phyloP scores from a whole-genome alignment of 495 filamentous ascomycete genomes.

The Daldinia bambusicola region DNA sequence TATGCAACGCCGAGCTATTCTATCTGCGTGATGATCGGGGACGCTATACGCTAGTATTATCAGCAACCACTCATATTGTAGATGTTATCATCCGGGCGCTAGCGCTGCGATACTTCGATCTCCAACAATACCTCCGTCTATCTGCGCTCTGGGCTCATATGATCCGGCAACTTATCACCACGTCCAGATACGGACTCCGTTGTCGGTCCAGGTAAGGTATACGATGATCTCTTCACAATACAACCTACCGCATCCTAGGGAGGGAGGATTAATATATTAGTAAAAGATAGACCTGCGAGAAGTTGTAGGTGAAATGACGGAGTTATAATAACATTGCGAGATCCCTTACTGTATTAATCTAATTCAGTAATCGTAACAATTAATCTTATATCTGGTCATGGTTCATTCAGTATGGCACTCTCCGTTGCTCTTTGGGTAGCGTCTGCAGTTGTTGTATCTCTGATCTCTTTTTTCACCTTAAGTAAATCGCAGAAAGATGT shows the following conservation, averaged over 20 bases:
- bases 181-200: constrained; percentile 35
- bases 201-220: constrained; percentile 28
- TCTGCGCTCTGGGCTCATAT: constrained; percentile 13
- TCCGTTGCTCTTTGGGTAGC: constrained; percentile 29
- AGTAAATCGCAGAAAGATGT: constrained; percentile 42
- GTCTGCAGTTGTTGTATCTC: constrained; percentile 34
- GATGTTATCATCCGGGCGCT: constrained; percentile 41
- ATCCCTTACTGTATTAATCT: not conserved
- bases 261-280: constrained; percentile 18
- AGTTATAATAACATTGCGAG: constrained; percentile 5
- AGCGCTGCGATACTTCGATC: constrained; percentile 26
- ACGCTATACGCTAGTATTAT: constrained; percentile 45
- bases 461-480: constrained; percentile 44
- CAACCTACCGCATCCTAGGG: not conserved
- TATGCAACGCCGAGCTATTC: constrained; percentile 17
- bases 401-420: constrained; percentile 22
- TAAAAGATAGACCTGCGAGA: constrained; percentile 9
- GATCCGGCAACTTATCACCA: constrained; percentile 28
- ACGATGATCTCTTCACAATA: not conserved
- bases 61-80: constrained; percentile 40
- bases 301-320: constrained; percentile 6
- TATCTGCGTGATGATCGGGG: constrained; percentile 27
- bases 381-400: not conserved
- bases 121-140: constrained; percentile 11
- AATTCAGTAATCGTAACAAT: not conserved